Percentiles rank a stretch among this genome's conserved stretches.
Conservation (phyloP, 257 asterid genomes). For the Leonotis leonurus region DNA sequence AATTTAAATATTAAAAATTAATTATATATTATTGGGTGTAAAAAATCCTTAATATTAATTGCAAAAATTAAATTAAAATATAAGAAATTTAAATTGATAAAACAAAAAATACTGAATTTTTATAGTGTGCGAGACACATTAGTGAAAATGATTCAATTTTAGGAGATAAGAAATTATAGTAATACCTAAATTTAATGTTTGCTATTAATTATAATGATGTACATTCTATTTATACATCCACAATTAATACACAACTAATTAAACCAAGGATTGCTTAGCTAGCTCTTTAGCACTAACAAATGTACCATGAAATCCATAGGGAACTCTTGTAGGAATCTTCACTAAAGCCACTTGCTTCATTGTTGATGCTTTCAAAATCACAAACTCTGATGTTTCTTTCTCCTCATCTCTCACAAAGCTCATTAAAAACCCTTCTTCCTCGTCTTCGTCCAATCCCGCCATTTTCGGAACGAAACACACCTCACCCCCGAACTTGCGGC, state of each 20-base stretch:
- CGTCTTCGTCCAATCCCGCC: constrained; percentile 22
- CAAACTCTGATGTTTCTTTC: constrained; percentile 30
- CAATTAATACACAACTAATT: background rate
- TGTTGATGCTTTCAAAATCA: constrained; percentile 40
- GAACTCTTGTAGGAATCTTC: constrained; percentile 48
- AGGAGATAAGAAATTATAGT: too few relatives aligned
- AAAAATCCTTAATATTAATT: too few relatives aligned
- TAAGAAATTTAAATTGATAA: too few relatives aligned
- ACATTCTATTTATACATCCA: background rate
- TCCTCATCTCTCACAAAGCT: constrained; percentile 49
- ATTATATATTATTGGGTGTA: too few relatives aligned
- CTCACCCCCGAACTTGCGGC: constrained; percentile 41
- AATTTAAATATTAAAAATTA: too few relatives aligned
- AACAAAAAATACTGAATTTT: too few relatives aligned
- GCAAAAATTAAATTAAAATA: too few relatives aligned
- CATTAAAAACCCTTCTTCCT: constrained; percentile 41
- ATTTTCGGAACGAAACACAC: constrained; percentile 30
- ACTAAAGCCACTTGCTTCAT: constrained; percentile 40
- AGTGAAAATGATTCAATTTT: too few relatives aligned
- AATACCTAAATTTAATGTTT: too few relatives aligned
- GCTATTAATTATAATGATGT: too few relatives aligned
- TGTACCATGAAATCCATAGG: constrained; percentile 71
- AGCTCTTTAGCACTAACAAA: constrained; percentile 43
- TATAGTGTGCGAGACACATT: too few relatives aligned
- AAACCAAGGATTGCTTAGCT: constrained; percentile 14